These are phyloP conservation scores for Ailanthus altissimus DNA, from an alignment of 345 rosid species.

Conservation along the genomic window DNA sequence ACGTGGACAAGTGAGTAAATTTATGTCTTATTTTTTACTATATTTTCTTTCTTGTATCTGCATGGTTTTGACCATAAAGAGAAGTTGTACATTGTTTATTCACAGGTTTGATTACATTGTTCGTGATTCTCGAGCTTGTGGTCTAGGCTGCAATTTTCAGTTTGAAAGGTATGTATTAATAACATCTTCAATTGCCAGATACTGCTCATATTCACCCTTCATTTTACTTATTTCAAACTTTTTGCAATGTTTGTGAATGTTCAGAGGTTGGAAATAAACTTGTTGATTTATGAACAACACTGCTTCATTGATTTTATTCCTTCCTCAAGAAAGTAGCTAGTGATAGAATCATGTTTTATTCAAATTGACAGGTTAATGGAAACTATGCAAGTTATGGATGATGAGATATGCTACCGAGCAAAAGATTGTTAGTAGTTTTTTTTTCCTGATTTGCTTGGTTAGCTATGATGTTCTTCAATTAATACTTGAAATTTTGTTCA, in stretches of 20 bases:
- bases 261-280: neutral
- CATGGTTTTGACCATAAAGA: conserved; percentile 9
- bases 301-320: neutral
- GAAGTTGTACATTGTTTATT: neutral
- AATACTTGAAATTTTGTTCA: conserved; percentile 29
- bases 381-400: conserved; percentile 63
- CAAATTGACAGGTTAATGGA: conserved; percentile 58
- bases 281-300: conserved; percentile 3
- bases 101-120: conserved; percentile 72
- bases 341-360: neutral
- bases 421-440: conserved; percentile 59
- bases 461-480: conserved; percentile 10
- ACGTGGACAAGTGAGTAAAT: conserved; percentile 64
- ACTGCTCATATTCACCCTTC: neutral
- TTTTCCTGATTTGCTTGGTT: neutral
- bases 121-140: conserved; percentile 71
- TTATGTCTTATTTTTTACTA: neutral
- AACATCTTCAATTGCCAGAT: neutral
- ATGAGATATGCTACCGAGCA: conserved; percentile 71
- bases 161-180: conserved; percentile 47
- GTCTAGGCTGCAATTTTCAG: conserved; percentile 62
- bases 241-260: neutral
- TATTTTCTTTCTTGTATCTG: neutral
- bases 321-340: neutral
- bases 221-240: neutral